Conservation (phyloP, 345 rosid species). For the Brassica rapa region DNA sequence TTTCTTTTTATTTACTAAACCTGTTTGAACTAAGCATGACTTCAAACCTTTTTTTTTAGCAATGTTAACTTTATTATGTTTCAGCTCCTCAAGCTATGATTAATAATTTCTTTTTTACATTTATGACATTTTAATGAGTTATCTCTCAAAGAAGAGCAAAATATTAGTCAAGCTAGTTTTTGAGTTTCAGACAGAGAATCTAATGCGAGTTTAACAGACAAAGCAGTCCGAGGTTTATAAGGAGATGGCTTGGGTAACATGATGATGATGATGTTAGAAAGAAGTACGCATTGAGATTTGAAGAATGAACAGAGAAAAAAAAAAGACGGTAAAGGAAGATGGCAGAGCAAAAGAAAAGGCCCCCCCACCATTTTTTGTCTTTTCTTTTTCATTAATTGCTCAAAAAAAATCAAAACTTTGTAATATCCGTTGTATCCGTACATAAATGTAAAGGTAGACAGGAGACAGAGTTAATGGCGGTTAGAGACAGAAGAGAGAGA, state of each 20-base stretch:
- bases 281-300: neutral
- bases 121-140: neutral
- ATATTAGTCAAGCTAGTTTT: neutral
- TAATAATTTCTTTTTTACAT: neutral
- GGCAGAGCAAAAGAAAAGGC: neutral
- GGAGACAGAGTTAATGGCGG: constrained; percentile 32
- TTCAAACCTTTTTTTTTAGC: constrained; percentile 9
- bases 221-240: neutral
- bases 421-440: constrained; percentile 37
- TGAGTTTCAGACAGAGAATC: neutral
- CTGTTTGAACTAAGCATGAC: constrained; percentile 11
- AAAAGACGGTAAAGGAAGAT: neutral
- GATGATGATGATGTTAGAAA: constrained; percentile 24
- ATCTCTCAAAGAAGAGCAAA: neutral
- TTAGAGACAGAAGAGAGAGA: constrained; percentile 32
- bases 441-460: constrained; percentile 9
- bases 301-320: neutral
- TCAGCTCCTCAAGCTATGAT: neutral
- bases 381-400: neutral
- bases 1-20: neutral
- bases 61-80: constrained; percentile 27
- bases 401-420: neutral
- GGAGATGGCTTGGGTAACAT: neutral
- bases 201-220: neutral
- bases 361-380: constrained; percentile 18